These are phyloP conservation scores for Wickerhamomyces hampshirensis DNA, from an alignment of 805 yeast genomes.

Conservation along the genomic window DNA sequence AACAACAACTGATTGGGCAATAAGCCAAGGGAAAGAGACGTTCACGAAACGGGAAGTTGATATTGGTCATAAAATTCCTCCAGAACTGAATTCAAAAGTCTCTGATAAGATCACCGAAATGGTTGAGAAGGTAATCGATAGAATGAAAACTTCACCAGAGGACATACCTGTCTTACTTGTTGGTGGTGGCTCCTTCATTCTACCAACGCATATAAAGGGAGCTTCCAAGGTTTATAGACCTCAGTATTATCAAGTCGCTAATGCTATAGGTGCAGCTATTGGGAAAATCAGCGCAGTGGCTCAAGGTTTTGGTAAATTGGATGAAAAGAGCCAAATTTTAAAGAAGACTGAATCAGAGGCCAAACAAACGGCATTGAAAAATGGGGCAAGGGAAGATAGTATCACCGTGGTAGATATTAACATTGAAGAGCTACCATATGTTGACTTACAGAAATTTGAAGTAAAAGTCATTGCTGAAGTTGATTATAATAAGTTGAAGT, in stretches of 20 bases:
- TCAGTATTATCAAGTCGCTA: constrained; percentile 40
- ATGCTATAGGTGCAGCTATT: constrained; percentile 49
- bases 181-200: constrained; percentile 48
- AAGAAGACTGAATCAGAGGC: constrained; percentile 24
- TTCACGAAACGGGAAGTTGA: constrained; percentile 16
- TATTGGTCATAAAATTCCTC: constrained; percentile 22
- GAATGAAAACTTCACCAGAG: constrained; percentile 39
- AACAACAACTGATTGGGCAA: constrained; percentile 37
- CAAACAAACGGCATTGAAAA: constrained; percentile 15
- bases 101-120: constrained; percentile 4
- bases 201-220: constrained; percentile 34
- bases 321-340: constrained; percentile 16
- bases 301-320: constrained; percentile 18
- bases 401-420: constrained; percentile 25
- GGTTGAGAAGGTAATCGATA: constrained; percentile 35
- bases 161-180: constrained; percentile 40
- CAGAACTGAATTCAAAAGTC: constrained; percentile 17
- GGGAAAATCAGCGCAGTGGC: constrained; percentile 35
- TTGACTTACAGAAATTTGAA: constrained; percentile 30
- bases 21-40: constrained; percentile 17
- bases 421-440: constrained; percentile 30
- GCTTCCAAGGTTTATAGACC: constrained; percentile 41
- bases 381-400: constrained; percentile 25
- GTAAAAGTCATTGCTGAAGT: constrained; percentile 41
- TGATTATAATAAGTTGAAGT: constrained; percentile 29